phyloP scores from a whole-genome alignment of 2,329 filamentous ascomycete genomes.

The Colletotrichum tamarilloi region DNA sequence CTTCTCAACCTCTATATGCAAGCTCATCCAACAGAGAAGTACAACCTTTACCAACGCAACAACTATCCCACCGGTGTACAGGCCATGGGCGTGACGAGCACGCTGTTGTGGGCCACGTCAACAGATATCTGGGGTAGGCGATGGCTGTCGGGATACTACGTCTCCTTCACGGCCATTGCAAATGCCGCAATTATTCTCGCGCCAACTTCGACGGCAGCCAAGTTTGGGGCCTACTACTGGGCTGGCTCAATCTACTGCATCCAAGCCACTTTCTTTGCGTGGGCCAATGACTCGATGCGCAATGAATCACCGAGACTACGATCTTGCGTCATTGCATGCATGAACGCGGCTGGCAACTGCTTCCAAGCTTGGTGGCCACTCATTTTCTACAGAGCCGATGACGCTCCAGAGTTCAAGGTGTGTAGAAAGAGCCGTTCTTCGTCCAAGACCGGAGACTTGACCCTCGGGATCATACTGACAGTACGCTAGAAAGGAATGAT shows the following conservation, averaged over 20 bases:
- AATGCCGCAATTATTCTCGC: conserved; percentile 15
- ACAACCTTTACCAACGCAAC: conserved; percentile 11
- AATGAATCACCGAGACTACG: conserved; percentile 2
- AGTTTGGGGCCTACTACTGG: conserved; percentile 14
- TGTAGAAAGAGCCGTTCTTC: not conserved
- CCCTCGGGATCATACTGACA: not conserved
- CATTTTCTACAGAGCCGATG: conserved; percentile 7
- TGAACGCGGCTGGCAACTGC: conserved; percentile 19
- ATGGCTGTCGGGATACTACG: conserved; percentile 10
- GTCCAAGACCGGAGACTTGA: too few relatives aligned
- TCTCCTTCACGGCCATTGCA: not conserved
- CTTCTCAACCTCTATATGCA: conserved; percentile 19
- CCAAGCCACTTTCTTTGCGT: conserved; percentile 18
- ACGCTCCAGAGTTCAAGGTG: not conserved
- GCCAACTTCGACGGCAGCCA: not conserved
- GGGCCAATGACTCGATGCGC: conserved; percentile 10
- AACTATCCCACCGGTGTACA: conserved; percentile 13
- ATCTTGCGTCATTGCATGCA: conserved; percentile 16
- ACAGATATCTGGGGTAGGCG: conserved; percentile 9
- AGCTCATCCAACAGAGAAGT: not conserved
- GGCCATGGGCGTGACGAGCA: conserved; percentile 10
- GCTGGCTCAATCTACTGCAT: conserved; percentile 12
- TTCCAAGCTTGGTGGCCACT: conserved; percentile 20
- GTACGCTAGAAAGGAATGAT: conserved; percentile 6
- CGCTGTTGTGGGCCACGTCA: not conserved